phyloP scores from a whole-genome alignment of 1,284 basidiomycete species.

The Ustilago tritici region DNA sequence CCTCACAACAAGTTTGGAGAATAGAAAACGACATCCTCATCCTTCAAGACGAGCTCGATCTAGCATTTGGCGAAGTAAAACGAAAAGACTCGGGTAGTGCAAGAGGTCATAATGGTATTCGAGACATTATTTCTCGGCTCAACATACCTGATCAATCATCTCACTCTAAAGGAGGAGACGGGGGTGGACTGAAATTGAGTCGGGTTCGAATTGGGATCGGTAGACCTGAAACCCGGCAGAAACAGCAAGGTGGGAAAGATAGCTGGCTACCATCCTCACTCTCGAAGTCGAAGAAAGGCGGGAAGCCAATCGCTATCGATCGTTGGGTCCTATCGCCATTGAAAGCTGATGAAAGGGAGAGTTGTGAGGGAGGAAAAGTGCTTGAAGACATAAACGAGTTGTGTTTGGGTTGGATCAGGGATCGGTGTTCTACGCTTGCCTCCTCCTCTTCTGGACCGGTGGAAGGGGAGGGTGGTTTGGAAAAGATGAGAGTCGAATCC shows the following conservation, averaged over 20 bases:
- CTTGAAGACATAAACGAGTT: not conserved
- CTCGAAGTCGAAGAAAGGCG: not conserved
- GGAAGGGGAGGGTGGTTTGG: not conserved
- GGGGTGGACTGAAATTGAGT: not conserved
- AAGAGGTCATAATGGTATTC: constrained; percentile 39
- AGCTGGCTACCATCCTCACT: constrained; percentile 7
- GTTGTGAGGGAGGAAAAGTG: constrained; percentile 20
- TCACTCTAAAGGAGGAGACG: not conserved
- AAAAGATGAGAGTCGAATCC: not conserved
- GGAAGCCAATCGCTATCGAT: constrained; percentile 15
- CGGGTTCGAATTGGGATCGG: constrained; percentile 36
- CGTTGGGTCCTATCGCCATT: constrained; percentile 35
- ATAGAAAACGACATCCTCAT: constrained; percentile 22
- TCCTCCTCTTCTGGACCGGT: not conserved
- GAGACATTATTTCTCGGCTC: constrained; percentile 25
- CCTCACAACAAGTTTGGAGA: too few species aligned
- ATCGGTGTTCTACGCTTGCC: constrained; percentile 3
- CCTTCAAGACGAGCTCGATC: constrained; percentile 45
- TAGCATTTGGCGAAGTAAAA: constrained; percentile 22
- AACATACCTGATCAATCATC: not conserved
- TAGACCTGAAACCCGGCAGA: constrained; percentile 8
- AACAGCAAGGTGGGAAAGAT: not conserved
- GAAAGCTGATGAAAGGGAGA: constrained; percentile 12
- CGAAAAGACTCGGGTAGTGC: constrained; percentile 23
- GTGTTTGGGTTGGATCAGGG: constrained; percentile 15